Evolutionary conservation across 371 early-diverging fungal genomes (phyloP).

Genomic region (Syncephalastrum racemosum): DNA sequence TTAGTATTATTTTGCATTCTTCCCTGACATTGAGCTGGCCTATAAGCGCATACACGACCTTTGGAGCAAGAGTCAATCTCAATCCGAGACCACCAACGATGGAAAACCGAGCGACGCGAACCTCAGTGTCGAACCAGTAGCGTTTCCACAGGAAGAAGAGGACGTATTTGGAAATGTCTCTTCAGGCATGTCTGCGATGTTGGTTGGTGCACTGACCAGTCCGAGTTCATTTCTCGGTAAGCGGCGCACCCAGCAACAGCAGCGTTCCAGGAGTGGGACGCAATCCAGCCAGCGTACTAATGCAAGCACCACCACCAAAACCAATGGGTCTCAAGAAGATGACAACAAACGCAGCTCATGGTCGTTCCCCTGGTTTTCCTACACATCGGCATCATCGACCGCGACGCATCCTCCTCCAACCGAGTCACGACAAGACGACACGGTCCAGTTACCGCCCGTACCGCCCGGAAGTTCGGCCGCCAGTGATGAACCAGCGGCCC

Average conservation of each 20-base stretch:
- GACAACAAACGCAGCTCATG: conserved; percentile 7
- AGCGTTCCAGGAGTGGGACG: background rate
- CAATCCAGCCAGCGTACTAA: too few relatives aligned
- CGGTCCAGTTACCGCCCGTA: too few relatives aligned
- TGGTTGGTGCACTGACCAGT: conserved; percentile 11
- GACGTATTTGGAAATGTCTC: conserved; percentile 13
- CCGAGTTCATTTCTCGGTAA: background rate
- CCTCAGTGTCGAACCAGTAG: conserved; percentile 4
- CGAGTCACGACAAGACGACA: background rate
- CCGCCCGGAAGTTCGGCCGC: too few relatives aligned
- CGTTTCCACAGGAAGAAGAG: conserved; percentile 1
- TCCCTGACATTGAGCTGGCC: conserved; percentile 41
- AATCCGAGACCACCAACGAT: too few relatives aligned
- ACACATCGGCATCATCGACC: conserved; percentile 1
- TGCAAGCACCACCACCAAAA: background rate
- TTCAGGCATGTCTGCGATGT: conserved; percentile 16
- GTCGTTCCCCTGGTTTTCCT: conserved; percentile 13
- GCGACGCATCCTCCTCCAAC: conserved; percentile 2
- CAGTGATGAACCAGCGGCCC: background rate
- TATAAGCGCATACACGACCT: conserved; percentile 23
- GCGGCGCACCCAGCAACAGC: background rate
- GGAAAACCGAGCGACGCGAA: background rate
- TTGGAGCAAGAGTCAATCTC: conserved; percentile 8
- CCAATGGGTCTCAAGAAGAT: background rate
- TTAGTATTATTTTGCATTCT: conserved; percentile 72